A percentile compares a stretch with the other conserved stretches of the same genome.
phyloP scores from a whole-genome alignment of 306 rosid species.

The Ormosia emarginata region DNA sequence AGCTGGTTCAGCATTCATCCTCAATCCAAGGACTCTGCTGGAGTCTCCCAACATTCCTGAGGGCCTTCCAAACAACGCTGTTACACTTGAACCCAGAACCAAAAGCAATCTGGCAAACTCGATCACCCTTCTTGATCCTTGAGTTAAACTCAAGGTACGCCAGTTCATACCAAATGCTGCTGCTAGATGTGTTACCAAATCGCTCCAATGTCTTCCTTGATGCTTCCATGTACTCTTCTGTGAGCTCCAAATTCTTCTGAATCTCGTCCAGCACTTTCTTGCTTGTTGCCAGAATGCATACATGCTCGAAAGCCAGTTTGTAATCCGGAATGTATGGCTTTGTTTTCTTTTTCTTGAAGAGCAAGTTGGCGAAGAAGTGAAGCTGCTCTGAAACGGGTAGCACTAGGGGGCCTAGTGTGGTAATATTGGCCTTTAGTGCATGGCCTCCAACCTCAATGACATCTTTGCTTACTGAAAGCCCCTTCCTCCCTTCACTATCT shows the following conservation, averaged over 20 bases:
- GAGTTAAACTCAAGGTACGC: constrained; percentile 52
- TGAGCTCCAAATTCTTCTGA: constrained; percentile 47
- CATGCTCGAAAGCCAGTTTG: constrained; percentile 56
- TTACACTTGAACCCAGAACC: constrained; percentile 57
- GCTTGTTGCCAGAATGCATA: constrained; percentile 51
- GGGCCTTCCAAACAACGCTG: constrained; percentile 57
- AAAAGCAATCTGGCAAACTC: constrained; percentile 53
- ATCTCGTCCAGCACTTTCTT: constrained; percentile 60
- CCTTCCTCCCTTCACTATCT: constrained; percentile 46
- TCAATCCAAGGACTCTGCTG: constrained; percentile 50
- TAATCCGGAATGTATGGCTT: constrained; percentile 50
- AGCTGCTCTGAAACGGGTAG: constrained; percentile 56
- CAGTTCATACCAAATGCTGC: constrained; percentile 70
- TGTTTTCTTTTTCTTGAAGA: constrained; percentile 30
- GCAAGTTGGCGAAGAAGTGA: constrained; percentile 45
- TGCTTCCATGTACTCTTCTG: constrained; percentile 59
- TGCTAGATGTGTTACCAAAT: constrained; percentile 69
- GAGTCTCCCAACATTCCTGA: constrained; percentile 32
- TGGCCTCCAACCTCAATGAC: constrained; percentile 46
- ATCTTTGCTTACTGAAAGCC: constrained; percentile 45
- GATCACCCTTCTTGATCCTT: constrained; percentile 41
- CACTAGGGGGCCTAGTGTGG: constrained; percentile 54
- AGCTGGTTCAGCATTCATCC: background rate
- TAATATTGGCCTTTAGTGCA: constrained; percentile 53
- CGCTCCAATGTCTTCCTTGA: constrained; percentile 64